These are phyloP conservation scores for Penicillium fuscoglaucum DNA, from an alignment of 2,329 filamentous ascomycete genomes.

Conservation along the genomic window DNA sequence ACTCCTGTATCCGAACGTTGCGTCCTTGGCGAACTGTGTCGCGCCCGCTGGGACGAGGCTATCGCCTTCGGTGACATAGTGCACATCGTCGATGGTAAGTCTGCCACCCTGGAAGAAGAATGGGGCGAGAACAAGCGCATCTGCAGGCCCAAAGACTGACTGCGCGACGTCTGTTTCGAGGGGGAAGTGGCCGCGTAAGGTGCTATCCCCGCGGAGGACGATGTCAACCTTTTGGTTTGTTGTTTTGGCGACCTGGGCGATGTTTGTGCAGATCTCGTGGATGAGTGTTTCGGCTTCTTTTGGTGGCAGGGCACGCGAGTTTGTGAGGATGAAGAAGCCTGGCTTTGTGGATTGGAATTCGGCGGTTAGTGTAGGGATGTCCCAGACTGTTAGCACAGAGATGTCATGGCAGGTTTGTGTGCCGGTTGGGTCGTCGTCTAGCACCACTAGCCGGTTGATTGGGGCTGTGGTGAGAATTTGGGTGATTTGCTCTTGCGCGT, in stretches of 20 bases:
- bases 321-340: slow-evolving; percentile 63
- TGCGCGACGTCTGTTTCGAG: slow-evolving; percentile 56
- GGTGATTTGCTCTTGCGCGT: slow-evolving; percentile 35
- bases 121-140: slow-evolving; percentile 58
- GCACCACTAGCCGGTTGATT: slow-evolving; percentile 36
- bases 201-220: slow-evolving; percentile 59
- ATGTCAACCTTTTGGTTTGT: slow-evolving; percentile 51
- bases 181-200: slow-evolving; percentile 58
- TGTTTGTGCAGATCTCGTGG: slow-evolving; percentile 52
- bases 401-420: slow-evolving; percentile 63
- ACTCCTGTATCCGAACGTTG: slow-evolving; percentile 58
- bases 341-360: slow-evolving; percentile 47
- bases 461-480: slow-evolving; percentile 28
- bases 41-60: slow-evolving; percentile 52
- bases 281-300: slow-evolving; percentile 51
- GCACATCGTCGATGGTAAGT: slow-evolving; percentile 58
- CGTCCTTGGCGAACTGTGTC: slow-evolving; percentile 59
- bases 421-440: slow-evolving; percentile 61
- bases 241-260: slow-evolving; percentile 47
- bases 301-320: slow-evolving; percentile 57
- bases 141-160: slow-evolving; percentile 50
- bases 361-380: slow-evolving; percentile 43
- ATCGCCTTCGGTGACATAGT: slow-evolving; percentile 58
- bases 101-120: slow-evolving; percentile 62
- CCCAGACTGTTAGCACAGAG: slow-evolving; percentile 57